Base-by-base conservation (phyloP, 805 yeast species). In the Phaffomyces antillensis region DNA sequence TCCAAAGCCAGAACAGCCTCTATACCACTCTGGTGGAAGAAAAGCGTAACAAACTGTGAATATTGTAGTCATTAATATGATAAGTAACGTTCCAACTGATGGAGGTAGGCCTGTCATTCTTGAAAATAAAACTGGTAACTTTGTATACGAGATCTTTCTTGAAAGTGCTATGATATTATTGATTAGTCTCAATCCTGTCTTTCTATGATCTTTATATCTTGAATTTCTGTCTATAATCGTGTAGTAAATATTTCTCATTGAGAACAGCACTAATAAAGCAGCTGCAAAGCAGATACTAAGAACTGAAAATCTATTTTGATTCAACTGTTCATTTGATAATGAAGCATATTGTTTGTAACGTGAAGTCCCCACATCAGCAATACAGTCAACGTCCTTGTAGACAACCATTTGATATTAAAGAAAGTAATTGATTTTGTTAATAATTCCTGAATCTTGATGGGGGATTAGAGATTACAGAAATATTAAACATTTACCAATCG, bases 1-100 rank as follows among this genome's bases (percentile, higher is more conserved):
- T 2, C 83, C 83, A 57, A 76, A 77, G 0, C 77, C 78, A 5
- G 60, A 32, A 55, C 83, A 78, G 0, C 61, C 75, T 45, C 81
- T 60, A 49, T 72, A 73, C 69, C 73, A 76, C 40, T 67, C 67
- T 42, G 71, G 75, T 7, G 82, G 81, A 57, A 66, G 53, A 31
- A 68, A 66, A 17, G 60, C 45, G 47, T 59, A 60, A 15, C 64
- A 56, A 8, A 66, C 37, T 7, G 59, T 39, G 49, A 71, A 72
- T 35, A 70, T 55, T 43, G 54, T 58, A 41, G 61, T 67, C 18
- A 59, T 53, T 3, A 41, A 46, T 45, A 77, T 37, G 43, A 65
- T 31, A 53, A 62, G 3, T 54, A 66, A 31, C 45, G 68, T 52
- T 42, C 67, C 68, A 53, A 67, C 44, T 40, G 76, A 57, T 47